These are phyloP conservation scores for Xerocomus brunneocitrinus DNA, from an alignment of 768 basidiomycete species.

Conservation along the genomic window DNA sequence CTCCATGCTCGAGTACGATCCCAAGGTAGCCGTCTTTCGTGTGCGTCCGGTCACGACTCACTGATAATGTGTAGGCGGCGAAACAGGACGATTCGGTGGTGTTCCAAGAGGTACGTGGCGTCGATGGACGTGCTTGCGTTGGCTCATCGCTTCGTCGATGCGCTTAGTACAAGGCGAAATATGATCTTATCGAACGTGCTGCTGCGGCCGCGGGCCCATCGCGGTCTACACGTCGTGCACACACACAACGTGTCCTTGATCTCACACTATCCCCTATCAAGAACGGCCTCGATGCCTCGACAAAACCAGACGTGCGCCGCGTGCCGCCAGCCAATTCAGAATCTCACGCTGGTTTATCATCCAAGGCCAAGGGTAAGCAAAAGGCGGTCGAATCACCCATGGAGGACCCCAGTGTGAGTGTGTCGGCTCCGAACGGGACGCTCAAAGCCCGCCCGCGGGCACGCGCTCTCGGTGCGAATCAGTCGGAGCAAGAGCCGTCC, in stretches of 20 bases:
- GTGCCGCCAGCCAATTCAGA: slow-evolving; percentile 5
- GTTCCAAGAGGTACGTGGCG: slow-evolving; percentile 61
- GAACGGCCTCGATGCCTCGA: slow-evolving; percentile 3
- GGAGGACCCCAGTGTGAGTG: slow-evolving; percentile 3
- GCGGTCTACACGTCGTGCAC: slow-evolving; percentile 58
- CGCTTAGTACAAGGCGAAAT: slow-evolving; percentile 54
- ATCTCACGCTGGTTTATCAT: slow-evolving; percentile 11
- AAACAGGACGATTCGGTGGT: slow-evolving; percentile 69
- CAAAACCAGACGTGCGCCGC: slow-evolving; percentile 11
- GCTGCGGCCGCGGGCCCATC: slow-evolving; percentile 41
- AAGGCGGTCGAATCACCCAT: slow-evolving; percentile 20
- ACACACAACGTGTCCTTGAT: slow-evolving; percentile 48
- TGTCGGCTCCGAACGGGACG: slow-evolving; percentile 14
- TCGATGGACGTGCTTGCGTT: background rate
- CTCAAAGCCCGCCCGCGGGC: slow-evolving; percentile 8
- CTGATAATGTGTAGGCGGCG: slow-evolving; percentile 44
- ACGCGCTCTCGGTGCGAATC: slow-evolving; percentile 1
- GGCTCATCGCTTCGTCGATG: slow-evolving; percentile 3
- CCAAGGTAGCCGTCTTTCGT: slow-evolving; percentile 51
- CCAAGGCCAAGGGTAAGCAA: slow-evolving; percentile 32
- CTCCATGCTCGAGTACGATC: slow-evolving; percentile 73
- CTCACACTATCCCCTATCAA: slow-evolving; percentile 30
- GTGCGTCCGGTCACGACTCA: slow-evolving; percentile 1
- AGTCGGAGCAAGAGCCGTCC: slow-evolving; percentile 3
- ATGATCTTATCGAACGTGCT: slow-evolving; percentile 55